A percentile compares a stretch with the other conserved stretches of the same genome.
These are phyloP conservation scores for Metarhizium rileyi DNA, from an alignment of 2,329 filamentous ascomycete species.

Conservation along the genomic window DNA sequence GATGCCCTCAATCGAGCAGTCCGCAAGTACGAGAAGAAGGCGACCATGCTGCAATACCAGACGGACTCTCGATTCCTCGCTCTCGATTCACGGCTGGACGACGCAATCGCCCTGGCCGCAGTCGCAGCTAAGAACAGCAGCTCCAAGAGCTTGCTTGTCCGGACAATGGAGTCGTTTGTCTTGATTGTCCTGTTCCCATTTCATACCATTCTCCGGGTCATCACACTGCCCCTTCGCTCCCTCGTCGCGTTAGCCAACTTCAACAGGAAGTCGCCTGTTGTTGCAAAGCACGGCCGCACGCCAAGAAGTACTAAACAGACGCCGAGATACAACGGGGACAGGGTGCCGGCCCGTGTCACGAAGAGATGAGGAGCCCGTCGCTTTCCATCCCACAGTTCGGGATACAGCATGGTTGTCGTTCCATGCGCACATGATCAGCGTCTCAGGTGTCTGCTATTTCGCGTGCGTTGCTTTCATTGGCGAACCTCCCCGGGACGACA, in stretches of 20 bases:
- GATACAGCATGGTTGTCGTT: too few species aligned
- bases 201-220: conserved; percentile 26
- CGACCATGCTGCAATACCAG: conserved; percentile 63
- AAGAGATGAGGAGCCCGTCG: conserved; percentile 15
- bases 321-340: conserved; percentile 25
- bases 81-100: conserved; percentile 61
- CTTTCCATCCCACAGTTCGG: background rate
- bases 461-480: too few species aligned
- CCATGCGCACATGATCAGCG: too few species aligned
- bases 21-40: conserved; percentile 83
- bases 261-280: conserved; percentile 17
- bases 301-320: conserved; percentile 2
- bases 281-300: conserved; percentile 12
- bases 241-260: conserved; percentile 24
- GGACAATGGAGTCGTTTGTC: conserved; percentile 27
- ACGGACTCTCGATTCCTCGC: conserved; percentile 65
- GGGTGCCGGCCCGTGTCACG: conserved; percentile 23
- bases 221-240: conserved; percentile 34
- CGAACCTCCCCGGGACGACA: too few species aligned
- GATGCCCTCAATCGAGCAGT: conserved; percentile 85
- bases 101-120: conserved; percentile 72
- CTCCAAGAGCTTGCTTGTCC: conserved; percentile 25
- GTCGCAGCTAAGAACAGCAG: conserved; percentile 51
- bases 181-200: conserved; percentile 32
- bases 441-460: too few species aligned